Evolutionary conservation across 1,284 basidiomycete genomes (phyloP).

Genomic region (Trichosporon asahii): DNA sequence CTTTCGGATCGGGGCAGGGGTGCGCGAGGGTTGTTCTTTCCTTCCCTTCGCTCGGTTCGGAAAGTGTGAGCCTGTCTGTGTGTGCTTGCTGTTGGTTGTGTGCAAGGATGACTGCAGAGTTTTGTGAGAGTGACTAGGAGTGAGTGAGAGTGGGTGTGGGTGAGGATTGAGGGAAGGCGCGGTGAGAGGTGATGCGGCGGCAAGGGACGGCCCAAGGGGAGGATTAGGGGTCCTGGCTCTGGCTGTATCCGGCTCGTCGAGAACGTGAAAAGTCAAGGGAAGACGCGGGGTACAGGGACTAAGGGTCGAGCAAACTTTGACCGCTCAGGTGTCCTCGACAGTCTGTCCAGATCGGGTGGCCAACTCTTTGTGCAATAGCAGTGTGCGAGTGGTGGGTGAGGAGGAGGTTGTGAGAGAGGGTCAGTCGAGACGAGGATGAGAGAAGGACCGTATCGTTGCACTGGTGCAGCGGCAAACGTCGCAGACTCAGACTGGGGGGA

Average conservation of each 20-base stretch:
- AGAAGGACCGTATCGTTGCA: no score
- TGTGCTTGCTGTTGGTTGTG: no score
- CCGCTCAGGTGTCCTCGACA: neutral
- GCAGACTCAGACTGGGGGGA: no score
- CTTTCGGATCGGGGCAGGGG: neutral
- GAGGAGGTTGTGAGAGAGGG: neutral
- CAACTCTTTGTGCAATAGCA: neutral
- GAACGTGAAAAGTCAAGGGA: slow-evolving; percentile 3
- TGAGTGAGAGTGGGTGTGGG: no score
- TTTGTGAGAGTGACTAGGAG: no score
- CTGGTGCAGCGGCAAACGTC: neutral
- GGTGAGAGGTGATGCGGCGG: neutral
- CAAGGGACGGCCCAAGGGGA: neutral
- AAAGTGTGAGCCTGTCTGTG: neutral
- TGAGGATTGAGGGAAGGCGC: neutral
- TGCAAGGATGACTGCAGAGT: no score
- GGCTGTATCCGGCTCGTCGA: neutral
- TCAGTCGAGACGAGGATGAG: neutral
- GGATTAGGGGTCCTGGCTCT: neutral
- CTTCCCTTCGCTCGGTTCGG: neutral
- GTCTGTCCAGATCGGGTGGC: neutral
- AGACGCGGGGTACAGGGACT: slow-evolving; percentile 5
- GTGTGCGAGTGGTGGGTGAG: neutral
- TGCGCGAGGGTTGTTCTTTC: neutral
- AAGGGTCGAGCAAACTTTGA: slow-evolving; percentile 3